A percentile compares a stretch with the other conserved stretches of the same genome.
Conservation (phyloP, 2,329 filamentous ascomycete species). For the Aspergillus sclerotialis region DNA sequence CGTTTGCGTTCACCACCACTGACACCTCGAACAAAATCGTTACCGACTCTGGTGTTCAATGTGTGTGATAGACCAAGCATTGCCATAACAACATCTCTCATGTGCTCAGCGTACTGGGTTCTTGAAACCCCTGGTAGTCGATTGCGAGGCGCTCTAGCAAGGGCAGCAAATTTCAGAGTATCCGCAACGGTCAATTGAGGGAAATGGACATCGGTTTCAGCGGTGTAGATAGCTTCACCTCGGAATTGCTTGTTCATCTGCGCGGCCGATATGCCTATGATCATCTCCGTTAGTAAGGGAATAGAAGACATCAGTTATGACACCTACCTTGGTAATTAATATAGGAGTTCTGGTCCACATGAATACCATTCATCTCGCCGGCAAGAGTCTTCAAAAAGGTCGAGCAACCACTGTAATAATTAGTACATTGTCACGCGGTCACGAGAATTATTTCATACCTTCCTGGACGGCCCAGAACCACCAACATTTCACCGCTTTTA, state of each 20-base stretch:
- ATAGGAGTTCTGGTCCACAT: slow-evolving; percentile 61
- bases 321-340: slow-evolving; percentile 66
- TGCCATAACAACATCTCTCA: slow-evolving; percentile 41
- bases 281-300: background rate
- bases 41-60: slow-evolving; percentile 39
- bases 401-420: slow-evolving; percentile 52
- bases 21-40: slow-evolving; percentile 57
- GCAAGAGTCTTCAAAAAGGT: slow-evolving; percentile 80
- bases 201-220: slow-evolving; percentile 78
- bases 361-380: slow-evolving; percentile 76
- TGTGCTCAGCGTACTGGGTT: slow-evolving; percentile 36
- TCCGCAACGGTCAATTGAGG: slow-evolving; percentile 71
- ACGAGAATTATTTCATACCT: slow-evolving; percentile 10
- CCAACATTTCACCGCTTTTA: slow-evolving; percentile 50
- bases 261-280: slow-evolving; percentile 23
- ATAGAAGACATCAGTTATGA: slow-evolving; percentile 40
- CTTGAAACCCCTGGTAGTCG: slow-evolving; percentile 34
- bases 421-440: slow-evolving; percentile 1
- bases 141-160: slow-evolving; percentile 49
- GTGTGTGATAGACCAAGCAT: slow-evolving; percentile 46
- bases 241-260: slow-evolving; percentile 71
- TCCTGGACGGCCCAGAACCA: slow-evolving; percentile 48
- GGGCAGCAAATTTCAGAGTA: slow-evolving; percentile 70
- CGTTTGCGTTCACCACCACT: slow-evolving; percentile 56
- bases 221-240: slow-evolving; percentile 81